Evolutionary conservation across 2,329 filamentous ascomycete species (phyloP).

Genomic region (Aureobasidium zeae): DNA sequence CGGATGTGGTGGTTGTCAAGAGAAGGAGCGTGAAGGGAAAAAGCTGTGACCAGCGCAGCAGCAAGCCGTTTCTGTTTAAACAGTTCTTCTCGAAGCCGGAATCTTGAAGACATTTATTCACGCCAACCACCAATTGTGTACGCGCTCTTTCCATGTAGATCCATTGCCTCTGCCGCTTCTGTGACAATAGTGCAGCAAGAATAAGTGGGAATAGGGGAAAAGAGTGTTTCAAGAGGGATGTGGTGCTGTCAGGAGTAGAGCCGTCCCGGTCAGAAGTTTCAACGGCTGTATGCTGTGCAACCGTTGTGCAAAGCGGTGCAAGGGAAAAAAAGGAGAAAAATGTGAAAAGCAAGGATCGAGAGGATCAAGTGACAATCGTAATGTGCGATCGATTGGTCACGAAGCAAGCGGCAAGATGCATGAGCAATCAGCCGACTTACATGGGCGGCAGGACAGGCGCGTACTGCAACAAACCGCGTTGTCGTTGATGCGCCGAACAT

Average conservation of each 20-base stretch:
- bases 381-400: background rate
- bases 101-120: too few relatives aligned
- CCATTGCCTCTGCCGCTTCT: background rate
- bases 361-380: background rate
- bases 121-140: too few relatives aligned
- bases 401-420: background rate
- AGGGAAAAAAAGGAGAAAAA: slow-evolving; percentile 8
- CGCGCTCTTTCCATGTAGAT: too few relatives aligned
- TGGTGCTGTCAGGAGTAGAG: slow-evolving; percentile 12
- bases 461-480: background rate
- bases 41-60: slow-evolving; percentile 11
- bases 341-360: background rate
- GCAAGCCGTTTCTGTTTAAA: slow-evolving; percentile 8
- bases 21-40: background rate
- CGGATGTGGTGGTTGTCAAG: slow-evolving; percentile 11
- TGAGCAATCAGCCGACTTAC: slow-evolving; percentile 5
- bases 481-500: background rate
- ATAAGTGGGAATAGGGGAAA: too few relatives aligned
- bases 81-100: too few relatives aligned
- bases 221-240: slow-evolving; percentile 12
- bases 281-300: slow-evolving; percentile 15
- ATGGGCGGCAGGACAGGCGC: background rate
- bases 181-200: background rate
- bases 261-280: slow-evolving; percentile 11
- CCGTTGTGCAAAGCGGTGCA: slow-evolving; percentile 12